phyloP scores from a whole-genome alignment of 108 stramenopile species.

The Licmophora abbreviata region DNA sequence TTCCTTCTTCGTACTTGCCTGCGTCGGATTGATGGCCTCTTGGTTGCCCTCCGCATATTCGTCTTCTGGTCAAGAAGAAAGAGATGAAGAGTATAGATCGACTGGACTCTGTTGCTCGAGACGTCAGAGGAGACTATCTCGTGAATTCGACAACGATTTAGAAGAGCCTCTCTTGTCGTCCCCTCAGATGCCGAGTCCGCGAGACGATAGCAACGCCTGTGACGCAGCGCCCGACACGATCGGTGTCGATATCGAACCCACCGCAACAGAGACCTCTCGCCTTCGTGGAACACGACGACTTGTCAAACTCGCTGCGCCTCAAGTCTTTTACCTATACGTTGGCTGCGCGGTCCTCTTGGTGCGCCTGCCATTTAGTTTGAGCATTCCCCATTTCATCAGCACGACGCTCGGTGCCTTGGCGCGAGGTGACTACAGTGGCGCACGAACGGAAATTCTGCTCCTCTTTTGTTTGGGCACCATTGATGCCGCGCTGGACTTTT shows the following conservation, averaged over 20 bases:
- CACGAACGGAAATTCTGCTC: slow-evolving; percentile 58
- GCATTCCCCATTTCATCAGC: slow-evolving; percentile 83
- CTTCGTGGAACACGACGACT: slow-evolving; percentile 67
- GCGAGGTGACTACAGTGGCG: slow-evolving; percentile 47
- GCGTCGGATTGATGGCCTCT: slow-evolving; percentile 44
- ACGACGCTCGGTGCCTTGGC: slow-evolving; percentile 64
- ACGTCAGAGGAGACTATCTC: not conserved
- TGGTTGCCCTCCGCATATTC: slow-evolving; percentile 42
- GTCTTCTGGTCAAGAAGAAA: not conserved
- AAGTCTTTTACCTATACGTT: slow-evolving; percentile 67
- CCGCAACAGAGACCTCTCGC: slow-evolving; percentile 29
- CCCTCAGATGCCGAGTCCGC: not conserved
- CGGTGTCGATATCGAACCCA: not conserved
- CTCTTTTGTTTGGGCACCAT: slow-evolving; percentile 75
- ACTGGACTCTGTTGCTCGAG: not conserved
- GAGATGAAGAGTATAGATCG: not conserved
- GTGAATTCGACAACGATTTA: not conserved
- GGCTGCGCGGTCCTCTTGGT: slow-evolving; percentile 78
- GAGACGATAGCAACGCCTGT: not conserved
- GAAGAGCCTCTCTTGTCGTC: slow-evolving; percentile 1
- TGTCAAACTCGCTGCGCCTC: slow-evolving; percentile 61
- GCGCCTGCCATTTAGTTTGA: slow-evolving; percentile 77
- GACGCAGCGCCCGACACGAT: not conserved
- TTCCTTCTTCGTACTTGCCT: slow-evolving; percentile 29
- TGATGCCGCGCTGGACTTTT: slow-evolving; percentile 80